Conservation (phyloP, 768 basidiomycete species). For the Lactarius psammicola region DNA sequence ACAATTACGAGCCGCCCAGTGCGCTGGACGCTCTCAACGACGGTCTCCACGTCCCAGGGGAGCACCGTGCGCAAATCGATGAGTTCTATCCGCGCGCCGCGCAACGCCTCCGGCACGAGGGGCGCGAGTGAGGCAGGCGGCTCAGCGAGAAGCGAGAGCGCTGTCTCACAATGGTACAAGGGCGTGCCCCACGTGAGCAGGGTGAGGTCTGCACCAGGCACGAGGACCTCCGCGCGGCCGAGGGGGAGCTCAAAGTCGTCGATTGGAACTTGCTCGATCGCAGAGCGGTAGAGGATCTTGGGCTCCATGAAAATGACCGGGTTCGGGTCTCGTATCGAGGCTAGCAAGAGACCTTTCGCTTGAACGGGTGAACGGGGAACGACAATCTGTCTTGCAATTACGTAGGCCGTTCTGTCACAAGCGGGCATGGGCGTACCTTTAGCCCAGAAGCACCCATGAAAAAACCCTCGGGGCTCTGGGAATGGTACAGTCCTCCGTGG, state of each 20-base stretch:
- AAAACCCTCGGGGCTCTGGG: conserved; percentile 92
- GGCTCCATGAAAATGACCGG: conserved; percentile 97
- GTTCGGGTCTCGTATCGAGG: conserved; percentile 88
- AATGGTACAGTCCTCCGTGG: conserved; percentile 92
- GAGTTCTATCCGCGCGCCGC: conserved; percentile 75
- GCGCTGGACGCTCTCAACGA: conserved; percentile 78
- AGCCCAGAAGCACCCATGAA: conserved; percentile 89
- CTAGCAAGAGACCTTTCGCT: conserved; percentile 88
- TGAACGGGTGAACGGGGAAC: conserved; percentile 93
- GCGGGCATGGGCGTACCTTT: conserved; percentile 51
- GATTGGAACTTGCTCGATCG: conserved; percentile 90
- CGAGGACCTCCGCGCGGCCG: conserved; percentile 73
- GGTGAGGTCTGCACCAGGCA: conserved; percentile 79
- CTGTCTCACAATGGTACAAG: conserved; percentile 84
- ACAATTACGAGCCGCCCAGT: conserved; percentile 87
- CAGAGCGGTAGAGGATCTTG: conserved; percentile 87
- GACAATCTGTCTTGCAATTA: conserved; percentile 49
- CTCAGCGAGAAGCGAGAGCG: conserved; percentile 66
- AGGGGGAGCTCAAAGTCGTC: conserved; percentile 87
- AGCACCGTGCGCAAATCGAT: conserved; percentile 89
- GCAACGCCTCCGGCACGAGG: conserved; percentile 63
- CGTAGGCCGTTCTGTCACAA: background rate
- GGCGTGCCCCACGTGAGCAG: conserved; percentile 93
- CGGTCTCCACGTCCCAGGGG: conserved; percentile 82
- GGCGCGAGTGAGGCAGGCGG: conserved; percentile 63